Evolutionary conservation across 2,329 filamentous ascomycete genomes (phyloP), one percentile per base, ranked within the genome.

Genomic region (Colletotrichum sp.): DNA sequence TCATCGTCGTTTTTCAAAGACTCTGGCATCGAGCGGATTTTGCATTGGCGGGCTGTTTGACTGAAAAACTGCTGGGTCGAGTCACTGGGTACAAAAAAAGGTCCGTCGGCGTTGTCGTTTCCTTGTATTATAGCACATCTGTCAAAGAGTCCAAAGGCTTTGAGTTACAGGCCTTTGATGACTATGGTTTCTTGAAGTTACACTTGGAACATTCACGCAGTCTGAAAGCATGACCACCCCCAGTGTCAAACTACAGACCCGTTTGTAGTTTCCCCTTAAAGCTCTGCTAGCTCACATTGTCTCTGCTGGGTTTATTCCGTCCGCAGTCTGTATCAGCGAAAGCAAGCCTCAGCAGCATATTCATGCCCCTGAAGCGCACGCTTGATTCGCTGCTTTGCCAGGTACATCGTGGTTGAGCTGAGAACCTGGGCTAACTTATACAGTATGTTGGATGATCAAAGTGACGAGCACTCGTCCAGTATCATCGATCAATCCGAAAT

Each of bases 11-110:
- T 21, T 32, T 61, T 21, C 28, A 13, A 16, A 36, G n/a, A 70
- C 21, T 52, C 55, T 15, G 56, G 36, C 60, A 75, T 74, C 13
- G 60, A 75, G 66, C 71, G 74, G 66, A 55, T 65, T 21, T 52
- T 75, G 74, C 74, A 75, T 76, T 28, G 71, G 32, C 21, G 32
- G 65, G 34, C 30, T 74, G n/a, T 67, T 64, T 73, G 56, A 56
- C 38, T 43, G 64, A 34, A 64, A 52, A 38, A 10, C 43, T 26
- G 36, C 24, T 32, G 62, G n/a, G 6, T 36, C 24, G 28, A 43
- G 18, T 61, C 36, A 30, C 56, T 67, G 24, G 36, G 24, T 60
- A 65, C 13, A 74, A 18, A 64, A 66, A 73, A 75, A 43, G 68
- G 52, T 38, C 55, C 38, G 61, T 75, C 34, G 43, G 36, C 52